A percentile compares a stretch with the other conserved stretches of the same genome.
Evolutionary conservation across 164 flowering plant species (phyloP).

Genomic region (Vitis cinerea): DNA sequence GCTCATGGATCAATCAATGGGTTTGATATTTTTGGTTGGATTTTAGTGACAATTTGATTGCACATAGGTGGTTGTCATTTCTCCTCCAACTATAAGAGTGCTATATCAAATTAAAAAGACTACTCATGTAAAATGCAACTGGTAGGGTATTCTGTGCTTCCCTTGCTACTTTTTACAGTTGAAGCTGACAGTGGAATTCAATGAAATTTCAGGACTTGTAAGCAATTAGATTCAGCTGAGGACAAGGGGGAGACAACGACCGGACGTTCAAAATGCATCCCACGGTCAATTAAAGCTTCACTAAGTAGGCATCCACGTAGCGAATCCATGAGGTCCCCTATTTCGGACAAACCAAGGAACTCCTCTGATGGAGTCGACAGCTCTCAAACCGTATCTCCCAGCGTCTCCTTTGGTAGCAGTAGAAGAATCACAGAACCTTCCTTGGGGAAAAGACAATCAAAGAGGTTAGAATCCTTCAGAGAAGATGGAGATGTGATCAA

Average conservation of each 20-base stretch:
- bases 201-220: conserved; percentile 46
- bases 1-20: no score
- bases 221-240: conserved; percentile 37
- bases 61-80: no score
- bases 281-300: conserved; percentile 63
- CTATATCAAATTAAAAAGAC: no score
- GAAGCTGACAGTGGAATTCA: background rate
- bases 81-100: no score
- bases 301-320: conserved; percentile 58
- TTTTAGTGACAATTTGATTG: no score
- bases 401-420: conserved; percentile 48
- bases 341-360: conserved; percentile 64
- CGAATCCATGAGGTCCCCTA: conserved; percentile 80
- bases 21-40: no score
- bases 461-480: conserved; percentile 51
- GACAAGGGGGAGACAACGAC: conserved; percentile 51
- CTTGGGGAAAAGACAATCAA: conserved; percentile 38
- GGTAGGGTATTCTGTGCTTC: background rate
- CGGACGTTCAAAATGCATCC: conserved; percentile 73
- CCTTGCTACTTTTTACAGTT: background rate
- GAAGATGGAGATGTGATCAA: conserved; percentile 66
- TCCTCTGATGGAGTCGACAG: conserved; percentile 52
- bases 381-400: conserved; percentile 23
- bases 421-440: conserved; percentile 51
- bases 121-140: no score